Conservation (phyloP, 176 grass and related monocot genomes). For the Pharus latifolius region DNA sequence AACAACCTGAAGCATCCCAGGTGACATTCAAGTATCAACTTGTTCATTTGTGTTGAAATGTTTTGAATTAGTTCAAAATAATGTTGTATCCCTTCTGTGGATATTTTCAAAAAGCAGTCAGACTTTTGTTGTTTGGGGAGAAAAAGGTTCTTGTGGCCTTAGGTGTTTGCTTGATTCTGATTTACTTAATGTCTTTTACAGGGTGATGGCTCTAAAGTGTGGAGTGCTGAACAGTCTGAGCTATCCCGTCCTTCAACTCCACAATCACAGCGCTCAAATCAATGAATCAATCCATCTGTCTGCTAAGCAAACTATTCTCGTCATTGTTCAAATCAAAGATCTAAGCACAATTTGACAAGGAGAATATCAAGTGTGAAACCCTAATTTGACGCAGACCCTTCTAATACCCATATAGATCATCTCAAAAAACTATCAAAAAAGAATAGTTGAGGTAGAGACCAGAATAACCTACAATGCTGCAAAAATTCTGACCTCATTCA, state of each 20-base stretch:
- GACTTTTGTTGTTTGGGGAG: not conserved
- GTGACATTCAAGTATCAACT: conserved; percentile 2
- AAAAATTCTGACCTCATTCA: not conserved
- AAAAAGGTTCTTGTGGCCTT: not conserved
- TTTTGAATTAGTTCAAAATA: conserved; percentile 5
- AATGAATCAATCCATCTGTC: conserved; percentile 5
- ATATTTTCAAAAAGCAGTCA: not conserved
- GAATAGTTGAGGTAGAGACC: no score
- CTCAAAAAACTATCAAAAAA: no score
- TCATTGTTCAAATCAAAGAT: not conserved
- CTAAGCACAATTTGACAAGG: not conserved
- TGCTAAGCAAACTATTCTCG: not conserved
- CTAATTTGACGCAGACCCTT: no score
- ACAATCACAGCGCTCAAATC: conserved; percentile 29
- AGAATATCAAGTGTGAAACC: no score
- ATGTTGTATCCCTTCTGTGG: not conserved
- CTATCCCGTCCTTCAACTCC: conserved; percentile 43
- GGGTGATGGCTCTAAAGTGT: conserved; percentile 38
- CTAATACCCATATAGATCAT: no score
- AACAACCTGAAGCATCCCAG: conserved; percentile 43
- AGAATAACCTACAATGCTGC: no score
- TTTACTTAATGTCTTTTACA: conserved; percentile 21
- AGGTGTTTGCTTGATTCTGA: not conserved
- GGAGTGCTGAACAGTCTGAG: conserved; percentile 36
- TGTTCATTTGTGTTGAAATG: not conserved